Evolutionary conservation across 495 filamentous ascomycete genomes (phyloP).

Genomic region (Aspergillus bertholletiae): DNA sequence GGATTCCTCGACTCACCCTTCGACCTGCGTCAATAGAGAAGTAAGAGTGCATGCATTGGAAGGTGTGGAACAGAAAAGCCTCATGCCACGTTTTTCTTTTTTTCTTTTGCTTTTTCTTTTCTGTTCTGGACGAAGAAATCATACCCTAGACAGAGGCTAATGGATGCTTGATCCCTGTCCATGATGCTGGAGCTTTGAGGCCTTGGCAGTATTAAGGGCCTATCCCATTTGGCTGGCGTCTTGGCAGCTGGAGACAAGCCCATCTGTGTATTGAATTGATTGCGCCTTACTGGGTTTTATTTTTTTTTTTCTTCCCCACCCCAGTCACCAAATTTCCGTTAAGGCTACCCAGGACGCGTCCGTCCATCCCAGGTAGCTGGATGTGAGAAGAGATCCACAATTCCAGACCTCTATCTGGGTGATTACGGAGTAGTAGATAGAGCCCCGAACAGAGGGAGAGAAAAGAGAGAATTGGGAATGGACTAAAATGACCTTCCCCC

Average conservation of each 20-base stretch:
- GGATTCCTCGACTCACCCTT: neutral
- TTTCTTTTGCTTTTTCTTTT: neutral
- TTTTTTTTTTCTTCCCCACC: neutral
- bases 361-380: too few species aligned
- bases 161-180: neutral
- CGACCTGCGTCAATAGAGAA: constrained; percentile 9
- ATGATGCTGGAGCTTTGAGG: neutral
- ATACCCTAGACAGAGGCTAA: neutral
- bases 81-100: constrained; percentile 9
- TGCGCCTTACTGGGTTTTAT: neutral
- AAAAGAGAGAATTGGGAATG: neutral
- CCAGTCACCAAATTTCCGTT: neutral
- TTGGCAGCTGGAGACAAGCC: neutral
- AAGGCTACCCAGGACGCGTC: too few species aligned
- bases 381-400: too few species aligned
- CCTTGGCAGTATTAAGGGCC: neutral
- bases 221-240: neutral
- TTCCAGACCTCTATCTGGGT: too few species aligned
- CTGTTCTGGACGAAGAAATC: neutral
- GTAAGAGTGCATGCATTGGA: constrained; percentile 7
- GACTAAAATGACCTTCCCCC: constrained; percentile 2
- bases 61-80: constrained; percentile 8
- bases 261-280: neutral
- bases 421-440: too few species aligned
- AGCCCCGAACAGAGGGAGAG: too few species aligned